Conservation (phyloP, 2,329 filamentous ascomycete species). For the Drechslerella coelobrocha region DNA sequence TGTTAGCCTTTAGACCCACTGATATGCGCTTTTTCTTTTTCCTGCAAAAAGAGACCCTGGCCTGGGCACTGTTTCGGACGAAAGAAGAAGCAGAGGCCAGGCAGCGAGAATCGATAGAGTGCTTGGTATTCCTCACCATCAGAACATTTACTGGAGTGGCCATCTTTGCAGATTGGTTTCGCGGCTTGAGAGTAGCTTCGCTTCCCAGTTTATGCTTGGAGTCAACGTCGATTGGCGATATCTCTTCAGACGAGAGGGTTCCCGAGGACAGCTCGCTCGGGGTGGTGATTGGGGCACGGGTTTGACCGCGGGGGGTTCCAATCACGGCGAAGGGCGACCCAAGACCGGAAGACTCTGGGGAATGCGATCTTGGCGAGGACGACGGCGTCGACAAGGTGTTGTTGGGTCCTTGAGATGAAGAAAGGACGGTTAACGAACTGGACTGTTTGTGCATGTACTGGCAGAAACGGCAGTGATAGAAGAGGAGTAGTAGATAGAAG, state of each 20-base stretch:
- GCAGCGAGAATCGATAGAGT: not conserved
- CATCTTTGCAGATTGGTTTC: slow-evolving; percentile 59
- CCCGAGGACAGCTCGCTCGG: slow-evolving; percentile 47
- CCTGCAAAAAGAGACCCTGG: not conserved
- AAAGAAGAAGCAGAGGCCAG: not conserved
- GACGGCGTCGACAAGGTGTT: slow-evolving; percentile 30
- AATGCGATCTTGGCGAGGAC: slow-evolving; percentile 51
- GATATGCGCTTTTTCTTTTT: slow-evolving; percentile 24
- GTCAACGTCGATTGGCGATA: slow-evolving; percentile 50
- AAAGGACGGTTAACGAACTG: slow-evolving; percentile 10
- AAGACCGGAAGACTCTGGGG: slow-evolving; percentile 48
- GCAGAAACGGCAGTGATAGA: not conserved
- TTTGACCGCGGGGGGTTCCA: slow-evolving; percentile 50
- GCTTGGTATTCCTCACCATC: slow-evolving; percentile 64
- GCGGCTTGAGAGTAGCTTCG: slow-evolving; percentile 38
- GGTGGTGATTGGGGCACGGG: slow-evolving; percentile 49
- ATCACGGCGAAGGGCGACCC: slow-evolving; percentile 49
- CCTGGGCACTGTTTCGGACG: not conserved
- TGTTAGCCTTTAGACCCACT: slow-evolving; percentile 32
- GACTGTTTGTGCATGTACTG: not conserved
- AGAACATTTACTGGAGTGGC: slow-evolving; percentile 69
- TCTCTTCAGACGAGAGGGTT: slow-evolving; percentile 46
- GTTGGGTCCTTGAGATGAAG: slow-evolving; percentile 27
- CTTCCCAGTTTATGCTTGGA: slow-evolving; percentile 46
- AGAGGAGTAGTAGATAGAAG: not conserved